A percentile compares a stretch with the other conserved stretches of the same genome.
These are phyloP conservation scores for Solanum sejunctum DNA, from an alignment of 257 asterid species.

Conservation along the genomic window DNA sequence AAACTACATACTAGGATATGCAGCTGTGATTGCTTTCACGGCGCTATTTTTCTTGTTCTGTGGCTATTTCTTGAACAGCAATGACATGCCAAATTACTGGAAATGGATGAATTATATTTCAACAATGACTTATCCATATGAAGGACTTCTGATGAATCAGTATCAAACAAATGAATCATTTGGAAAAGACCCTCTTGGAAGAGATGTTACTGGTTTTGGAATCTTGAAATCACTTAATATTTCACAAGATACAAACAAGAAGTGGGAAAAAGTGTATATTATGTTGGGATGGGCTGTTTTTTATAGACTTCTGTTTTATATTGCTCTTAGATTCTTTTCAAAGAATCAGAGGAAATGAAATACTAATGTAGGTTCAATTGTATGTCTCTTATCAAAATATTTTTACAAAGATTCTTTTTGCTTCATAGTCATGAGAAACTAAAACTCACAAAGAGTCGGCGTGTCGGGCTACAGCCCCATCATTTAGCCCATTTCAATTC, in stretches of 20 bases:
- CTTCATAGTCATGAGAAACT: neutral
- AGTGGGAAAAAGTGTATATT: conserved; percentile 48
- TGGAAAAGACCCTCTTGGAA: conserved; percentile 18
- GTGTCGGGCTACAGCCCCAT: neutral
- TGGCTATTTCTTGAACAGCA: conserved; percentile 47
- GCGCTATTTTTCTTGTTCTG: conserved; percentile 77
- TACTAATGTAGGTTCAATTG: neutral
- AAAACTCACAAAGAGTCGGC: neutral
- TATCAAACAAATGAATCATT: conserved; percentile 30
- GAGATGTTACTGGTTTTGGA: conserved; percentile 20
- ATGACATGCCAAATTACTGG: conserved; percentile 58
- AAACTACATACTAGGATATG: conserved; percentile 76
- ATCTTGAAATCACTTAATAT: conserved; percentile 43
- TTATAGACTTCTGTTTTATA: conserved; percentile 53
- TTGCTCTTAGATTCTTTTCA: conserved; percentile 71
- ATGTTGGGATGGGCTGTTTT: conserved; percentile 71
- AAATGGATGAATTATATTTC: conserved; percentile 78
- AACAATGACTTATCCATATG: conserved; percentile 79
- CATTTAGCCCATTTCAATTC: too few species aligned
- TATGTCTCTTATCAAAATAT: neutral
- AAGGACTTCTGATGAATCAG: conserved; percentile 70
- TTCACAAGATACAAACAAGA: conserved; percentile 15
- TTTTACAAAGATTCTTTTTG: neutral
- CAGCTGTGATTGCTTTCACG: conserved; percentile 81
- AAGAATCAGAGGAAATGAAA: conserved; percentile 44